A percentile compares a stretch with the other conserved stretches of the same genome.
Conservation (phyloP, 805 yeast genomes). For the Starmerella vitae region DNA sequence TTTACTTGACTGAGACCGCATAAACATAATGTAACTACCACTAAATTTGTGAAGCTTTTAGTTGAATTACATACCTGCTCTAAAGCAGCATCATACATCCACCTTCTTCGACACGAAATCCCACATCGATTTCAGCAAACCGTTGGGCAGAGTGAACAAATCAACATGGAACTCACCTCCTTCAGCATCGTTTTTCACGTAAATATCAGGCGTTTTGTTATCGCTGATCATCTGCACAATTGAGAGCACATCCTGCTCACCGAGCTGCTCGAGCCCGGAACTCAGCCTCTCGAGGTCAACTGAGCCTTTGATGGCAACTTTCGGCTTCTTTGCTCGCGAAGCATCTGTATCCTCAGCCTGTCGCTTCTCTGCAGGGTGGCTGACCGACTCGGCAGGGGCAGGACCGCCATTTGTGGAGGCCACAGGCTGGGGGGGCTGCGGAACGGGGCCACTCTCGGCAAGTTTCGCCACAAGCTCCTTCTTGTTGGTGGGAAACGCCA, state of each 20-base stretch:
- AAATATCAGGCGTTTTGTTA: slow-evolving; percentile 89
- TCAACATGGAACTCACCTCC: slow-evolving; percentile 97
- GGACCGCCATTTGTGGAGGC: slow-evolving; percentile 2
- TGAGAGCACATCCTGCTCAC: slow-evolving; percentile 83
- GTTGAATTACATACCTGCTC: too few species aligned
- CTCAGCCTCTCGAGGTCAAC: slow-evolving; percentile 87
- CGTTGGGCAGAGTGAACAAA: slow-evolving; percentile 82
- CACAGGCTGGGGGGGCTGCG: too few species aligned
- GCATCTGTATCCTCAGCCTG: slow-evolving; percentile 25
- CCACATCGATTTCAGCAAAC: slow-evolving; percentile 81
- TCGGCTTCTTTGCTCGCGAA: slow-evolving; percentile 27
- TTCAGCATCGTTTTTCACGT: slow-evolving; percentile 85
- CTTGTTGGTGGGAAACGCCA: slow-evolving; percentile 63
- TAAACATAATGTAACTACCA: too few species aligned
- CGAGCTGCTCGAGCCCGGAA: slow-evolving; percentile 71
- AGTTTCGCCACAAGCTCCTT: slow-evolving; percentile 59
- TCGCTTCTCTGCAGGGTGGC: slow-evolving; percentile 30
- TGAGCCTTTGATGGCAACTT: slow-evolving; percentile 36
- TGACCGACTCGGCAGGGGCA: slow-evolving; percentile 15
- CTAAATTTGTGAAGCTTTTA: background rate
- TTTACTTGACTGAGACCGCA: too few species aligned
- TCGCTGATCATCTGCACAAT: slow-evolving; percentile 97
- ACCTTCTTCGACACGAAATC: slow-evolving; percentile 73
- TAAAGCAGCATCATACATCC: slow-evolving; percentile 14
- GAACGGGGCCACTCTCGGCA: slow-evolving; percentile 72